A percentile compares a stretch with the other conserved stretches of the same genome.
Conservation (phyloP, 768 basidiomycete genomes). For the Suillus variegatus region DNA sequence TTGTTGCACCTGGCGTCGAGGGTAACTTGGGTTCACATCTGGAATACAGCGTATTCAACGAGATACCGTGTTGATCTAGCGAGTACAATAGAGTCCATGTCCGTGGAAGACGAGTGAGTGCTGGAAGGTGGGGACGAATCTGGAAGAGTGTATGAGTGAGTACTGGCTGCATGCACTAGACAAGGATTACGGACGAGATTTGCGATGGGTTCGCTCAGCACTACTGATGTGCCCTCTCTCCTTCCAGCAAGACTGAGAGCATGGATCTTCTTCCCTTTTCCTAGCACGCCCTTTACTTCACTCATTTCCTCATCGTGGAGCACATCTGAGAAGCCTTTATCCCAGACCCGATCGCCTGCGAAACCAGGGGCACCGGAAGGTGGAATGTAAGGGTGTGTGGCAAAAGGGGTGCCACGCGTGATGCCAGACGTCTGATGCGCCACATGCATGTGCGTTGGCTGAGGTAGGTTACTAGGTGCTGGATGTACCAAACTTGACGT, state of each 20-base stretch:
- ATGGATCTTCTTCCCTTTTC: conserved; percentile 25
- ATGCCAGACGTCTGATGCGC: conserved; percentile 14
- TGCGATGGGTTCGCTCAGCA: conserved; percentile 57
- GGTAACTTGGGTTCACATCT: conserved; percentile 49
- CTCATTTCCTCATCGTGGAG: conserved; percentile 43
- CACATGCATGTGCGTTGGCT: conserved; percentile 12
- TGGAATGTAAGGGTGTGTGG: conserved; percentile 42
- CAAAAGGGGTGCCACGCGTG: conserved; percentile 55
- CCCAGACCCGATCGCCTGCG: conserved; percentile 64
- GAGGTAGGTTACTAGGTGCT: conserved; percentile 14
- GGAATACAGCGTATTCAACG: conserved; percentile 82
- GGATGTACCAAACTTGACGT: conserved; percentile 12
- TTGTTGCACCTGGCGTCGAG: conserved; percentile 26
- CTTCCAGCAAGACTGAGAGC: conserved; percentile 56
- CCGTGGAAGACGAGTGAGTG: conserved; percentile 67
- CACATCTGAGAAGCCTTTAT: conserved; percentile 60
- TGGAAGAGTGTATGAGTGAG: conserved; percentile 25
- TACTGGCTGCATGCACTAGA: not conserved
- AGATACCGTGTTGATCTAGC: conserved; percentile 94
- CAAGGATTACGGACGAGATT: conserved; percentile 48
- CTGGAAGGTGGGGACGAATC: conserved; percentile 74
- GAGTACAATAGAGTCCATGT: conserved; percentile 85
- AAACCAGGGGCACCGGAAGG: conserved; percentile 80
- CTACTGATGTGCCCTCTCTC: conserved; percentile 50
- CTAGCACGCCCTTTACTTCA: conserved; percentile 49